Evolutionary conservation across 768 basidiomycete species (phyloP).

Genomic region (Lactarius trivialis): DNA sequence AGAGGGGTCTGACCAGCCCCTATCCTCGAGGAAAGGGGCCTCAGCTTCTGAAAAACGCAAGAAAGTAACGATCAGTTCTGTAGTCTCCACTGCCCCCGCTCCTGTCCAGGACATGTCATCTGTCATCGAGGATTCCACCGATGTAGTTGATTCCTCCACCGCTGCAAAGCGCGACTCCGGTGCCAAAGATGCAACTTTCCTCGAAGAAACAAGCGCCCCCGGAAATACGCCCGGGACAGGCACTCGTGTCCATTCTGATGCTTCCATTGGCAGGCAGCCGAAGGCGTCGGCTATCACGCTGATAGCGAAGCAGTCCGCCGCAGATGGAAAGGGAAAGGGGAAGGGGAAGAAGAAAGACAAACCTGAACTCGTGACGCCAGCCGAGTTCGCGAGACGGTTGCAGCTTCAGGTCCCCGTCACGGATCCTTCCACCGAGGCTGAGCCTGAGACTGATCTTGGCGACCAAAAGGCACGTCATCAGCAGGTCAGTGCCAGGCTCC

Average conservation of each 20-base stretch:
- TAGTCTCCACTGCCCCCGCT: background rate
- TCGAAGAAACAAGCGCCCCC: conserved; percentile 14
- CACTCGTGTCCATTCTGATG: background rate
- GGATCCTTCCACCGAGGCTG: background rate
- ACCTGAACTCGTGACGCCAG: conserved; percentile 15
- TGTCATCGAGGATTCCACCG: conserved; percentile 14
- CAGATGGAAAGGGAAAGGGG: background rate
- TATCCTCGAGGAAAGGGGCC: conserved; percentile 8
- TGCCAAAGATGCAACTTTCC: background rate
- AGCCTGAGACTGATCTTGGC: background rate
- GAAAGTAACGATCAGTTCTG: background rate
- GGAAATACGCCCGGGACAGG: background rate
- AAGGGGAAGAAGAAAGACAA: conserved; percentile 13
- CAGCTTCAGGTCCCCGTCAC: background rate
- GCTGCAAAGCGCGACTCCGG: background rate
- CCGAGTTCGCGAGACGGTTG: conserved; percentile 16
- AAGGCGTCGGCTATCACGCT: background rate
- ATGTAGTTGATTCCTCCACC: background rate
- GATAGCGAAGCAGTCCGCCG: conserved; percentile 1
- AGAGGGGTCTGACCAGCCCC: background rate
- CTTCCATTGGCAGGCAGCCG: background rate
- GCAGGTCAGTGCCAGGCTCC: background rate
- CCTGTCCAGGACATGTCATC: conserved; percentile 6
- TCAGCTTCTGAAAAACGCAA: background rate
- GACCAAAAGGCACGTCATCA: background rate